Conservation (phyloP, 2,329 filamentous ascomycete species). For the Alternaria triticimaculans region DNA sequence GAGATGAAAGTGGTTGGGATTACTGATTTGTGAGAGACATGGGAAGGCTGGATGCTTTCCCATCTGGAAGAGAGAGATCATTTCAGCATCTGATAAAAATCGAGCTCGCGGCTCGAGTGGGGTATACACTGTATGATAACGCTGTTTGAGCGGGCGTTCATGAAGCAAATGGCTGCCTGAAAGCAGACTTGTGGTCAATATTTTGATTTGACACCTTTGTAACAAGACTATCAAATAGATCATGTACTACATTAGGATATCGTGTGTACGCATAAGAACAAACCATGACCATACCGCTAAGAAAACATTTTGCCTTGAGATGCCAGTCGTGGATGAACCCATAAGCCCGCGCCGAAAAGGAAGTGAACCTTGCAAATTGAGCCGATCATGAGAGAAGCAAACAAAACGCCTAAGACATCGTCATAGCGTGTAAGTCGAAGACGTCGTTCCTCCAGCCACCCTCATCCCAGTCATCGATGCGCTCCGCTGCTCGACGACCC, state of each 20-base stretch:
- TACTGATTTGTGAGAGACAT: background rate
- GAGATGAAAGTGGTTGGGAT: background rate
- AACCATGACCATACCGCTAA: background rate
- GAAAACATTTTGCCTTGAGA: constrained; percentile 1
- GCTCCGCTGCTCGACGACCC: constrained; percentile 71
- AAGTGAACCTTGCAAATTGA: background rate
- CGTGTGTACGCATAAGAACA: background rate
- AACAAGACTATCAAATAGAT: background rate
- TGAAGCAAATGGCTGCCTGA: background rate
- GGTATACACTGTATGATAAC: constrained; percentile 1
- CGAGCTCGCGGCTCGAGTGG: background rate
- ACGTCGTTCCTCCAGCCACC: constrained; percentile 85
- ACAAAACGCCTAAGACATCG: constrained; percentile 17
- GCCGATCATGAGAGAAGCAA: background rate
- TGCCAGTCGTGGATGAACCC: too few species aligned
- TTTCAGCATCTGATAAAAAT: background rate
- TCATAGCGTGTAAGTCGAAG: constrained; percentile 64
- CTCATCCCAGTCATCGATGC: constrained; percentile 74
- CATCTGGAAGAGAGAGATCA: background rate
- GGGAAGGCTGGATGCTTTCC: background rate
- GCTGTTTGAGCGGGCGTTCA: background rate
- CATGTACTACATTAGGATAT: constrained; percentile 1
- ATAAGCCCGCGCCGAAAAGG: background rate
- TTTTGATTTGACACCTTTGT: background rate
- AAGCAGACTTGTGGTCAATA: background rate